Conservation (phyloP, 2,329 filamentous ascomycete genomes). For the Fusarium sp. region DNA sequence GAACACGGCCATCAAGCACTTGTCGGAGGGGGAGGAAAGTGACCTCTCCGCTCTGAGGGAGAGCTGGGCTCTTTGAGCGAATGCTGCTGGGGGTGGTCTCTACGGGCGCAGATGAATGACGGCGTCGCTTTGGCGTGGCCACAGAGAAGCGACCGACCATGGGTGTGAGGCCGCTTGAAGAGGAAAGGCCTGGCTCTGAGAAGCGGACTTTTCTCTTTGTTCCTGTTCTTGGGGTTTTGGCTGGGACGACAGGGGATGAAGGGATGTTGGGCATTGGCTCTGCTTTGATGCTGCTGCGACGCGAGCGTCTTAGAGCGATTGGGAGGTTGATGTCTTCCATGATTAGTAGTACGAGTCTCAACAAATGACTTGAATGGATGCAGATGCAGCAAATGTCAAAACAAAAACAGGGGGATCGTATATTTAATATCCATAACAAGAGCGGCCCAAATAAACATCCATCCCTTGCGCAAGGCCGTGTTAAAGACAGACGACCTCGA, state of each 20-base stretch:
- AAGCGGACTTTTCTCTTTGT: conserved; percentile 66
- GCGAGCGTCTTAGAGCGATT: conserved; percentile 65
- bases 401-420: conserved; percentile 11
- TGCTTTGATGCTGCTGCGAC: conserved; percentile 56
- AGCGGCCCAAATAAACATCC: conserved; percentile 23
- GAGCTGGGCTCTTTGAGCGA: conserved; percentile 26
- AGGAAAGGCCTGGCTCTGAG: conserved; percentile 64
- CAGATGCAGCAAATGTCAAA: conserved; percentile 2
- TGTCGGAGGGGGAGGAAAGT: conserved; percentile 61
- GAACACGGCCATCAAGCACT: conserved; percentile 66
- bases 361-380: too few species aligned
- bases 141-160: conserved; percentile 66
- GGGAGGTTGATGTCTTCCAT: conserved; percentile 60
- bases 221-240: conserved; percentile 47
- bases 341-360: too few species aligned
- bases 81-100: conserved; percentile 33
- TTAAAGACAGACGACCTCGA: conserved; percentile 21
- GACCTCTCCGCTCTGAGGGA: conserved; percentile 52
- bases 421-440: conserved; percentile 26
- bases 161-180: conserved; percentile 66
- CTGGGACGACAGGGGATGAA: conserved; percentile 20
- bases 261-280: conserved; percentile 37
- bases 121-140: conserved; percentile 52
- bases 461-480: conserved; percentile 25
- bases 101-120: conserved; percentile 59